Evolutionary conservation across 352 stramenopile species (phyloP).

Genomic region (Globisporangium heterothallicum): DNA sequence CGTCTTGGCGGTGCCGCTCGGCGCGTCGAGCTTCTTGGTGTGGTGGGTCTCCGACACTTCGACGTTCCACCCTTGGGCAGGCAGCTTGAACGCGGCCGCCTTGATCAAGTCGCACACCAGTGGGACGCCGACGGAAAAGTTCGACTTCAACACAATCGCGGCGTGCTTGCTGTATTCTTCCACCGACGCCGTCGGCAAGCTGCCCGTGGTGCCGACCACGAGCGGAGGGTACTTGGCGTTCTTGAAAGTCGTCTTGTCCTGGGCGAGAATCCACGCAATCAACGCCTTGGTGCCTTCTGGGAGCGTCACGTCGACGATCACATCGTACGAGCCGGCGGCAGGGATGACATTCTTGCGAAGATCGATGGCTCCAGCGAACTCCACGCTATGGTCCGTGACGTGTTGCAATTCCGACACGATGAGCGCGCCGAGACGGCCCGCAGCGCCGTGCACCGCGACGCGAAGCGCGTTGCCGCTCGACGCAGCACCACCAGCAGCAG

Average conservation of each 20-base stretch:
- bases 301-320: conserved; percentile 77
- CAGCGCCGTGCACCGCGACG: conserved; percentile 67
- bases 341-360: conserved; percentile 41
- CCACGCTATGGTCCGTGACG: conserved; percentile 35
- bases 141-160: conserved; percentile 68
- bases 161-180: conserved; percentile 57
- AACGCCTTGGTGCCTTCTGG: conserved; percentile 66
- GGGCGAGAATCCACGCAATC: conserved; percentile 45
- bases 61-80: conserved; percentile 70
- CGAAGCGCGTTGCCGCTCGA: conserved; percentile 30
- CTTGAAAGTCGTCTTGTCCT: conserved; percentile 52
- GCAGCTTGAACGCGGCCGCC: conserved; percentile 68
- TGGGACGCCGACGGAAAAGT: conserved; percentile 81
- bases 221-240: conserved; percentile 64
- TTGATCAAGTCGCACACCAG: conserved; percentile 74
- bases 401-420: conserved; percentile 64
- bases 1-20: conserved; percentile 75
- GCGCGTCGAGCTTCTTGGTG: conserved; percentile 83
- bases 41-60: conserved; percentile 82
- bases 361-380: conserved; percentile 53
- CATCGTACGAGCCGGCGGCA: conserved; percentile 42
- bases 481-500: conserved; percentile 8
- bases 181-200: conserved; percentile 46
- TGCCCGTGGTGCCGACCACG: conserved; percentile 71
- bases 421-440: conserved; percentile 61